Evolutionary conservation across 306 rosid genomes (phyloP).

Genomic region (Argentina anserina): DNA sequence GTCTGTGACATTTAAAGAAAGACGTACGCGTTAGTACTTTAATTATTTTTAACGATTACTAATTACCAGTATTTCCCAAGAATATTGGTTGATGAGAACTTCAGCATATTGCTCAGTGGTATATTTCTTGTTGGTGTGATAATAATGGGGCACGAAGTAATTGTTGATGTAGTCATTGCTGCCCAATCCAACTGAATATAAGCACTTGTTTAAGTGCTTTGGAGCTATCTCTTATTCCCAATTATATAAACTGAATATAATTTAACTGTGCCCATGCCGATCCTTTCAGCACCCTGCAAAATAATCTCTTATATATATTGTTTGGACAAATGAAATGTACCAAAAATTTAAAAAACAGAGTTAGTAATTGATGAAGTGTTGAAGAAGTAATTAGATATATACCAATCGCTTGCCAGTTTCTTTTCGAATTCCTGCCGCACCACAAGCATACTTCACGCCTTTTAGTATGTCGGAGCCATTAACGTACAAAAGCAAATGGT

Average conservation of each 20-base stretch:
- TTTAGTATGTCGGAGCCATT: constrained; percentile 18
- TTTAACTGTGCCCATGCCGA: constrained; percentile 41
- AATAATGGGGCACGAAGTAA: constrained; percentile 22
- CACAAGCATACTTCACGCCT: constrained; percentile 82
- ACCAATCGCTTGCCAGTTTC: constrained; percentile 40
- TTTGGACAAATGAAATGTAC: background rate
- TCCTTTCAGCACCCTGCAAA: constrained; percentile 41
- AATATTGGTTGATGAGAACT: constrained; percentile 9
- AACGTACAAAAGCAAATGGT: constrained; percentile 30
- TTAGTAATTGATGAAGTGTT: background rate
- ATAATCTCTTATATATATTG: background rate
- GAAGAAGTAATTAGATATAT: background rate
- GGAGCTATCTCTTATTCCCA: constrained; percentile 6
- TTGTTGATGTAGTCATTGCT: constrained; percentile 29
- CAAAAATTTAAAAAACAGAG: background rate
- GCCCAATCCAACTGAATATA: constrained; percentile 40
- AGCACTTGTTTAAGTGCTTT: constrained; percentile 31
- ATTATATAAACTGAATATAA: no score
- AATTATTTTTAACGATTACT: background rate
- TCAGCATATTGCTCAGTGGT: constrained; percentile 11
- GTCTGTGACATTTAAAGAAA: background rate
- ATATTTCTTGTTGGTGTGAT: background rate
- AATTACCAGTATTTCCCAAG: constrained; percentile 2
- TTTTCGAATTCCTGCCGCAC: constrained; percentile 45
- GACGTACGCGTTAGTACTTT: no score